Evolutionary conservation across 495 filamentous ascomycete species (phyloP), one percentile per base, ranked within the genome.

Genomic region (Opeltia flavorubescens): DNA sequence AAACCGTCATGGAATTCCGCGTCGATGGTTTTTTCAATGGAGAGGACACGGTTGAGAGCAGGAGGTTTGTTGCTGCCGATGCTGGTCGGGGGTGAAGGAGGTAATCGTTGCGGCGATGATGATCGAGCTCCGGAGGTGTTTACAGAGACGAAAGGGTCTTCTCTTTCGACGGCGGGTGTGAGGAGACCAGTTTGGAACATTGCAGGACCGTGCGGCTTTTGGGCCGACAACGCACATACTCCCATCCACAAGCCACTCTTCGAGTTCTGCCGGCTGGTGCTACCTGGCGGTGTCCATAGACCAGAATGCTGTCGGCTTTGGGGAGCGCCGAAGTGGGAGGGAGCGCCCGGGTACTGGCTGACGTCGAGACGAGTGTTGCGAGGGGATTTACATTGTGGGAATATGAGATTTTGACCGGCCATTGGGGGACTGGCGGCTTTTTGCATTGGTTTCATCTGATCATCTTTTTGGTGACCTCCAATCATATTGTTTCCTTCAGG

Each of bases 1-100:
- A 94, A 89, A n/a, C 63, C 69, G 60, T 94, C 85, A 48, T 79
- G 61, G 54, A 88, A 87, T 57, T 91, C 85, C 40, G 68, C 62
- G 11, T 76, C 67, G 31, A 83, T 70, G 27, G 67, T 56, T 33
- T 77, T 70, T 50, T 72, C 69, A 13, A 63, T 56, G 46, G 67
- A 65, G n/a, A 66, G 63, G 38, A 66, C 13, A 21, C 12, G 13
- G 18, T 50, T 18, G 23, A 50, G 13, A 33, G 21, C 1, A 23
- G 26, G 17, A 38, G 38, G n/a, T 21, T 43, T 49, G 11, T 11
- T 7, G 2, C 25, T 20, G 17, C 17, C 4, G 18, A 11, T 7
- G 8, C 38, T 28, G 7, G 15, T 24, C 5, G 45, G 31, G 7
- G 47, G 47, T 3, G 47, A 43, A 20, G 48, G 41, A n/a, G 40